Evolutionary conservation across 208 protist species (phyloP), one percentile per base, ranked within the genome.

Genomic region (Crithidia sp.): DNA sequence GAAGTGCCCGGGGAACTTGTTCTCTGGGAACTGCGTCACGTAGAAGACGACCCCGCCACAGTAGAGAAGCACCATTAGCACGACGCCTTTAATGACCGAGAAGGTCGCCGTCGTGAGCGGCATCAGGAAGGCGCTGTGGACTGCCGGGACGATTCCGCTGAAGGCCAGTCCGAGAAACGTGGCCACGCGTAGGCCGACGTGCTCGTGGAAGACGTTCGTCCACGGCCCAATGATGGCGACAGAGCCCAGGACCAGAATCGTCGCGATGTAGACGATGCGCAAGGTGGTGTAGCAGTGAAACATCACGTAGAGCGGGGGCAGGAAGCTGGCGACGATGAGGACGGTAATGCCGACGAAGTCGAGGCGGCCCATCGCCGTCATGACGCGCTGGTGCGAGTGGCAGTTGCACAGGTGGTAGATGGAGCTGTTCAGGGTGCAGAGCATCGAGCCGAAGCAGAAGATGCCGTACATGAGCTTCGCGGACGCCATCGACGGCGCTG

Each of bases 341-440:
- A 83, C 74, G 16, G 86, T 95, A 54, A 97, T 97, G 40, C 89
- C 93, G 71, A 92, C 89, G 60, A 94, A 94, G 66, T 97, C 93
- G 14, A 93, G 57, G 6, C 85, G 67, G 58, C 92, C 88, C n/a
- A 87, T 86, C 59, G 76, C 86, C 57, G 67, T 68, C 73, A 86
- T 93, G 28, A 89, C 45, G 45, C 66, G 76, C 41, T 77, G 78
- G 61, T 67, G 86, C 17, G 83, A 61, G 66, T 95, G 91, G 8
- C 81, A 67, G 36, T 90, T 77, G 41, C 89, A 81, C 36, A 86
- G 89, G 72, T 95, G 91, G 67, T 94, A 95, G 14, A 80, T 40
- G 52, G 85, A 44, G 75, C 88, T 93, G 79, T 88, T 93, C 4
- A 92, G 37, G 79, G 90, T 93, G 75, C 91, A 95, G 28, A 82